Conservation (phyloP, 2,329 filamentous ascomycete species). For the Fonsecaea monophora region DNA sequence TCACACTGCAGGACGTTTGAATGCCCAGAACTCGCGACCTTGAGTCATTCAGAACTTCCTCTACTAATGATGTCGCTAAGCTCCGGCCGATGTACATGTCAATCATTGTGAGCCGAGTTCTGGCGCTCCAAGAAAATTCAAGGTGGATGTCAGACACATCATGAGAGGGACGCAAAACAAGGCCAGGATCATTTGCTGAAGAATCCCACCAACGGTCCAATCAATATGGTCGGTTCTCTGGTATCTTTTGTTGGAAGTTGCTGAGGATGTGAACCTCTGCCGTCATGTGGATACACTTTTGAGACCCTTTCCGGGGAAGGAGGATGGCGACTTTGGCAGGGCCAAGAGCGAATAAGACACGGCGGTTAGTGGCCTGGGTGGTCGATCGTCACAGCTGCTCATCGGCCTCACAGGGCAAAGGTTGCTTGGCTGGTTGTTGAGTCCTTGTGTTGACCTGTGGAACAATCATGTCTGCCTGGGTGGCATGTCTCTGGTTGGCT, state of each 20-base stretch:
- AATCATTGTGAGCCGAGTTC: neutral
- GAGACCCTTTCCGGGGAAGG: neutral
- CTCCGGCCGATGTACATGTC: neutral
- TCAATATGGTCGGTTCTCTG: constrained; percentile 1
- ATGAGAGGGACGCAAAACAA: neutral
- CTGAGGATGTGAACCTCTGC: neutral
- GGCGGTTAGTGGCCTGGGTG: neutral
- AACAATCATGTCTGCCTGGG: constrained; percentile 9
- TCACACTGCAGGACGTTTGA: neutral
- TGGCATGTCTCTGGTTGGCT: neutral
- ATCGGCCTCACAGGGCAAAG: constrained; percentile 4
- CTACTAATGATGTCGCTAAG: neutral
- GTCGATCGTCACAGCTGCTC: neutral
- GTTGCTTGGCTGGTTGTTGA: constrained; percentile 12
- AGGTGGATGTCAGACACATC: neutral
- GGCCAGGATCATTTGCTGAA: neutral
- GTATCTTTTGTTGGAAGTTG: neutral
- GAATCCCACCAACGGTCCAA: neutral
- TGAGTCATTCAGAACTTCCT: neutral
- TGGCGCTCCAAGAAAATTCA: neutral
- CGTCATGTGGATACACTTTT: constrained; percentile 2
- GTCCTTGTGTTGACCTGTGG: constrained; percentile 16
- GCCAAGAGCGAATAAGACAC: constrained; percentile 7
- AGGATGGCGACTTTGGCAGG: constrained; percentile 1
- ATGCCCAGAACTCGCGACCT: neutral